Percentiles rank a stretch among this genome's conserved stretches.
Conservation (phyloP, 2,329 filamentous ascomycete species). For the Penicillium sp. region DNA sequence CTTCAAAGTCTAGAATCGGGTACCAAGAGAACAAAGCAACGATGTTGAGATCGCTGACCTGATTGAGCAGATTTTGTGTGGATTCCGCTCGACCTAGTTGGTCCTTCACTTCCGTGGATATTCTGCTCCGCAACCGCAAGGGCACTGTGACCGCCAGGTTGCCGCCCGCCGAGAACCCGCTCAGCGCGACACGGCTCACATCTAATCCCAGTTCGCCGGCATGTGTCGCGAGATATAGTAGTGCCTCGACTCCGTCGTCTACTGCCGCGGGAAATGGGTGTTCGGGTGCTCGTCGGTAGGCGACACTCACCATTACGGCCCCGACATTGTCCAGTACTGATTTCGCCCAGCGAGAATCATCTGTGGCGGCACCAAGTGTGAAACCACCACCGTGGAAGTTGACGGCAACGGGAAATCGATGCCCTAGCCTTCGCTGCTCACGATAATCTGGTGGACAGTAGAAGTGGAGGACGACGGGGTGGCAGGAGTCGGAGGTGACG, state of each 20-base stretch:
- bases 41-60: conserved; percentile 48
- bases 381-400: conserved; percentile 67
- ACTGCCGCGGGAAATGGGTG: conserved; percentile 62
- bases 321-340: conserved; percentile 55
- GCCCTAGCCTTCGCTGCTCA: conserved; percentile 34
- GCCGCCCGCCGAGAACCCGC: conserved; percentile 62
- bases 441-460: conserved; percentile 54
- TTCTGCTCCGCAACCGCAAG: conserved; percentile 51
- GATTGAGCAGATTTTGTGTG: conserved; percentile 36
- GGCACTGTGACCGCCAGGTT: conserved; percentile 64
- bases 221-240: conserved; percentile 58
- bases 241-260: conserved; percentile 61
- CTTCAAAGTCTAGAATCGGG: conserved; percentile 61
- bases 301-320: conserved; percentile 60
- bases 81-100: conserved; percentile 33
- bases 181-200: conserved; percentile 55
- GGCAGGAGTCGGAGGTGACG: conserved; percentile 52
- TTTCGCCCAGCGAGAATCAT: conserved; percentile 60
- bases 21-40: conserved; percentile 61
- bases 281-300: conserved; percentile 61
- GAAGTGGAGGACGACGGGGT: conserved; percentile 57
- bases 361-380: conserved; percentile 57
- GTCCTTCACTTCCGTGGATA: conserved; percentile 24
- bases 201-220: conserved; percentile 58
- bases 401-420: conserved; percentile 57